Base-by-base conservation (phyloP, 495 filamentous ascomycete species). In the Penicillium cinerascens region DNA sequence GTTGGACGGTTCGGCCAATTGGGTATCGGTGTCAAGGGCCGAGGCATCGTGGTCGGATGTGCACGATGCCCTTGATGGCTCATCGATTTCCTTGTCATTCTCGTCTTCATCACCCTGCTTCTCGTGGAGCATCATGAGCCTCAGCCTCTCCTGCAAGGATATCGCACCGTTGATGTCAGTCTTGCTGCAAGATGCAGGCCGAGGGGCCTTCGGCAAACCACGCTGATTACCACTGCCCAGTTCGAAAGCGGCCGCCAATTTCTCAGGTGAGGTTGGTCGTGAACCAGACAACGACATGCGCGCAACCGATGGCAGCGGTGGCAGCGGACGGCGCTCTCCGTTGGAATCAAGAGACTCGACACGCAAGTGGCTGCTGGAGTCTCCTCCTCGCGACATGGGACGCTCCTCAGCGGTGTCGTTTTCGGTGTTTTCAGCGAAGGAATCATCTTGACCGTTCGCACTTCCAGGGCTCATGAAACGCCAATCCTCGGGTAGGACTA, bases 401-500 rank as follows among this genome's bases (percentile, higher is more conserved):
- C 56, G 72, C 29, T 55, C 62, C 15, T 71, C 65, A 10, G 82
- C 82, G 68, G 76, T 79, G 8, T 86, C 83, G 59, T 83, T 86
- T 38, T 77, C 81, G n/a, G 85, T 69, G 16, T 76, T 69, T 39
- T 77, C 80, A 13, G 75, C 79, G 59, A 90, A 96, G 0, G 83
- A 81, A 44, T 93, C 84, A 18, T 88, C 87, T 2, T 85, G 75
- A 8, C 70, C 76, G 47, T 87, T 75, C 4, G 76, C 78, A 29
- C 64, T 68, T n/a, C 64, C 66, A 2, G 87, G 85, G 53, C 78
- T 86, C 79, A 87, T 87, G 55, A 89, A 87, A 40, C 87, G 82
- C 93, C 93, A 98, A 60, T 96, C 91, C 58, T 97, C 95, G 2
- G 93, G 93, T 42, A 95, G 80, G 23, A 98, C 93, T 18, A 98